These are phyloP conservation scores for Fragaria ananassa DNA, from an alignment of 306 rosid genomes.

Conservation along the genomic window DNA sequence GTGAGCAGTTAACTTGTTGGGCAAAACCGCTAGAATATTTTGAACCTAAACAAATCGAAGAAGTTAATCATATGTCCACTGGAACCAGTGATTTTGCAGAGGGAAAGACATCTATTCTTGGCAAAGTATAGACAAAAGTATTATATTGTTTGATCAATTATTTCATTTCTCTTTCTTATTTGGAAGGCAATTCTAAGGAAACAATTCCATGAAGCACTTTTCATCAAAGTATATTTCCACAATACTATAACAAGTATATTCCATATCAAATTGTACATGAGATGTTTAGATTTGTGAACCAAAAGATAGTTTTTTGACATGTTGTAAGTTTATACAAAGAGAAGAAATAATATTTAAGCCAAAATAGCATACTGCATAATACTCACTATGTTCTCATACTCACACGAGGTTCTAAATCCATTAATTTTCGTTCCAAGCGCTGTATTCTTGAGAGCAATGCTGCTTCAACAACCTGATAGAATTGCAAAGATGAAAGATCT, in stretches of 20 bases:
- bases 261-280: background rate
- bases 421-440: constrained; percentile 66
- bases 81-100: background rate
- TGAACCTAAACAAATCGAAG: constrained; percentile 54
- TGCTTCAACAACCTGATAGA: constrained; percentile 88
- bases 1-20: constrained; percentile 81
- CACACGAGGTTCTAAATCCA: constrained; percentile 96
- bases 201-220: background rate
- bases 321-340: constrained; percentile 17
- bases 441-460: constrained; percentile 91
- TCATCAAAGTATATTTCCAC: background rate
- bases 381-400: constrained; percentile 82
- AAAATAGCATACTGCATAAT: constrained; percentile 15
- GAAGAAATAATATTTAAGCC: background rate
- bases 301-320: background rate
- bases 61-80: background rate
- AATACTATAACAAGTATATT: background rate
- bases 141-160: background rate
- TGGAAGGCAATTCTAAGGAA: background rate
- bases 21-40: constrained; percentile 80
- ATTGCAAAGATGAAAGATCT: constrained; percentile 16
- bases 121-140: constrained; percentile 6
- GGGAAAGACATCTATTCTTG: background rate
- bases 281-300: constrained; percentile 14
- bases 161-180: background rate